Evolutionary conservation across 352 stramenopile genomes (phyloP), one percentile per base, ranked within the genome.

Genomic region (Pseudoperonospora humuli): DNA sequence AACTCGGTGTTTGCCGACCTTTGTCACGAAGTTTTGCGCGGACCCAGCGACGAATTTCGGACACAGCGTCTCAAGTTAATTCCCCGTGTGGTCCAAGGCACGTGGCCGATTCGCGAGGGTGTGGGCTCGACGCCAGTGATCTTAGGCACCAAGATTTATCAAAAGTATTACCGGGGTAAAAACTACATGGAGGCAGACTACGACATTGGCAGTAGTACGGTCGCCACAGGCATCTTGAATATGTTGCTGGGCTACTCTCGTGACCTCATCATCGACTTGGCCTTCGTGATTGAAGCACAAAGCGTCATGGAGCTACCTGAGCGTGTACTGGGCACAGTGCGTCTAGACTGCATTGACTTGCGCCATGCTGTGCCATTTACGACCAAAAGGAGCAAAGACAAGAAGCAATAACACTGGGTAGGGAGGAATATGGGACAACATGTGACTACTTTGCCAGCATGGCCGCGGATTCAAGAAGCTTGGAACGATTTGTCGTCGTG

Each of bases 1-100:
- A 83, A 84, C 40, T 75, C 75, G n/a, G 65, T 70, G 32, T 86
- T 86, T 31, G 63, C 73, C 1, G 71, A 85, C 25, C 57, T 91
- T 4, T 86, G 64, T 17, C 70, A 86, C 38, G 70, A 88, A 18
- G 67, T 91, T 28, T 51, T 82, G 19, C 57, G 64, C 19, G 72
- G 79, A 0, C 38, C 57, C 0, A 81, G 68, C 36, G 64, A 84
- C 34, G 58, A 69, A 23, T 91, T 85, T 48, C 77, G 85, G 13
- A 79, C 72, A 10, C 71, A 91, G 32, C 75, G 86, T 2, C 66
- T 96, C 19, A 97, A 97, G 61, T 47, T 97, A 7, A 95, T 97
- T 49, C 88, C 88, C 1, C 74, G 76, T 3, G 77, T 97, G 7
- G 75, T 93, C 5, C 81, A 95, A 51, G 88, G 85, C 14, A 89